These are phyloP conservation scores for Gossypium davidsonii DNA, from an alignment of 441 rosid species.

Conservation along the genomic window DNA sequence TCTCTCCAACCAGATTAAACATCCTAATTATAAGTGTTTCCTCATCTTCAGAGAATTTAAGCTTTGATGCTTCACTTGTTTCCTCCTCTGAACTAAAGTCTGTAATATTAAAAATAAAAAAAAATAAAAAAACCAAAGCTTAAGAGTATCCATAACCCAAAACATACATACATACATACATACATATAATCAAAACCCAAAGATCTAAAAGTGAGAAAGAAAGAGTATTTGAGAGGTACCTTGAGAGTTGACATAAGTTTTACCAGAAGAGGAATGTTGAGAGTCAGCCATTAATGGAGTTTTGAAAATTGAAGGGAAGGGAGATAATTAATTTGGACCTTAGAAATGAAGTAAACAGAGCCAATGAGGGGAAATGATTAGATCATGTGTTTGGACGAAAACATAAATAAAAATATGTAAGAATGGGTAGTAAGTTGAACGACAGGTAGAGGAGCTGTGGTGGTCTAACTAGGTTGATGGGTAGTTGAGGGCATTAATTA, in stretches of 20 bases:
- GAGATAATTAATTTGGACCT: neutral
- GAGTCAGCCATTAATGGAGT: constrained; percentile 44
- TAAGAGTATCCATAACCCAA: no score
- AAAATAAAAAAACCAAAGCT: no score
- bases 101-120: neutral
- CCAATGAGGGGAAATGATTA: neutral
- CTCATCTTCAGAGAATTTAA: constrained; percentile 35
- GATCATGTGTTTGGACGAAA: neutral
- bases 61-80: constrained; percentile 27
- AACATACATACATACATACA: no score
- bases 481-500: constrained; percentile 7
- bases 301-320: neutral
- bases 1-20: constrained; percentile 38
- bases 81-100: constrained; percentile 7
- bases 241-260: constrained; percentile 22
- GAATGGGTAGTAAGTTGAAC: constrained; percentile 33
- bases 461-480: constrained; percentile 13
- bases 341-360: neutral
- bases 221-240: constrained; percentile 16
- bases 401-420: neutral
- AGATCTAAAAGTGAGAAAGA: neutral
- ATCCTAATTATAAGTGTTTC: constrained; percentile 36
- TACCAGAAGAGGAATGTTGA: constrained; percentile 35
- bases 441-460: neutral
- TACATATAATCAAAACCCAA: neutral